These are phyloP conservation scores for Henningerozyma blattae DNA, from an alignment of 805 yeast species.

Conservation along the genomic window DNA sequence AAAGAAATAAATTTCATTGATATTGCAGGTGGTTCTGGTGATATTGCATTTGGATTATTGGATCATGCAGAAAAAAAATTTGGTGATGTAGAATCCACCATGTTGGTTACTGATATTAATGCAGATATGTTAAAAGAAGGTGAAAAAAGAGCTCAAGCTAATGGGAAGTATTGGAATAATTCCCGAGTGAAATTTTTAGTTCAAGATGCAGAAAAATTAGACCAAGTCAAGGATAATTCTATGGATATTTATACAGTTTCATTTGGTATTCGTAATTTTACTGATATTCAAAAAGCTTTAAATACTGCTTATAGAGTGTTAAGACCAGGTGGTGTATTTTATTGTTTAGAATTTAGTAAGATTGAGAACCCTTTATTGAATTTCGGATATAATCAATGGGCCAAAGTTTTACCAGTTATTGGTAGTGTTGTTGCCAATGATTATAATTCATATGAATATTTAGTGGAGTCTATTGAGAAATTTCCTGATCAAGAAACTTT, in stretches of 20 bases:
- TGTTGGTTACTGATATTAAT: conserved; percentile 92
- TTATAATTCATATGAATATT: conserved; percentile 88
- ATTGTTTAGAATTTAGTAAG: conserved; percentile 89
- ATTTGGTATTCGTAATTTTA: conserved; percentile 94
- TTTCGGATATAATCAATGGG: conserved; percentile 73
- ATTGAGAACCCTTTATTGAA: conserved; percentile 73
- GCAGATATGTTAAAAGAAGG: conserved; percentile 95
- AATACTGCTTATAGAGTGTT: conserved; percentile 92
- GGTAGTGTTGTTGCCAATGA: conserved; percentile 95
- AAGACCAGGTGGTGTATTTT: conserved; percentile 96
- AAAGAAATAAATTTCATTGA: conserved; percentile 81
- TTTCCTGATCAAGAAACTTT: conserved; percentile 91
- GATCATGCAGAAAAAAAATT: conserved; percentile 78
- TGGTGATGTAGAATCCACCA: conserved; percentile 62
- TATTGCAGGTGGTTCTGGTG: conserved; percentile 99
- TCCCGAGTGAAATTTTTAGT: conserved; percentile 67
- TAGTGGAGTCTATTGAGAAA: conserved; percentile 85
- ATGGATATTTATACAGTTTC: conserved; percentile 95
- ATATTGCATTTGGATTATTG: conserved; percentile 87
- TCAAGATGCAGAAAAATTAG: conserved; percentile 88
- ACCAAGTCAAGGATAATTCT: conserved; percentile 69
- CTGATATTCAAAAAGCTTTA: conserved; percentile 86
- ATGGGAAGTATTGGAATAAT: conserved; percentile 39
- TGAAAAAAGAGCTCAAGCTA: conserved; percentile 53
- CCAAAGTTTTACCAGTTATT: conserved; percentile 80